Evolutionary conservation across 2,329 filamentous ascomycete species (phyloP), one percentile per base, ranked within the genome.

Genomic region (Hyphodiscus sp.): DNA sequence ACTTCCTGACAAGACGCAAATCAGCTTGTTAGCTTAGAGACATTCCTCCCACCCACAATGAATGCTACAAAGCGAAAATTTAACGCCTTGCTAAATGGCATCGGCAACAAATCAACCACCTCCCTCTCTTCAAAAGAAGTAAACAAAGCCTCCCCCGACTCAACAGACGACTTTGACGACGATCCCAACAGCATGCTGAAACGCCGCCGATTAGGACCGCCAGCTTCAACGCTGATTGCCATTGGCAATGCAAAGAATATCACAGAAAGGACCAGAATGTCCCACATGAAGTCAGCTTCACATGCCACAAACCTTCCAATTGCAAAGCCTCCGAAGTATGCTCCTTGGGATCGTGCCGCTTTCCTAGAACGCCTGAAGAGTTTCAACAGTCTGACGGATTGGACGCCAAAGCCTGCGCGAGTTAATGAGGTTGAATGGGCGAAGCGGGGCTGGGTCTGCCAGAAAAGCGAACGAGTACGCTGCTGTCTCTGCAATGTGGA

Each of bases 381-480:
- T 0, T 99, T 95, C 67, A 87, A 92, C 66, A 90, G 92, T 61
- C 84, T 97, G 47, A 94, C 90, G 51, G 82, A 87, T 67, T 99
- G 92, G 92, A 87, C 88, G n/a, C 87, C 89, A 0, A 97, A 97
- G 68, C 91, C 94, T 0, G 82, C 91, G 50, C 78, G 77, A 33
- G 85, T 97, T 62, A 90, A 83, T 66, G 94, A 97, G 71, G 84
- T 96, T 8, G 87, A 91, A 68, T 99, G 94, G 94, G 91, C 91
- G 0, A 96, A 92, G 74, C 77, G 88, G 54, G 92, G 92, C 0
- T 99, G 94, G 92, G 78, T 86, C 3, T 96, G 92, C 64, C 83
- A 87, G 45, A 86, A 86, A 62, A 83, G 84, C 59, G 91, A 95
- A 70, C 87, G 87, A 3, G 89, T 97, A 16, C 82, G 84, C 18